phyloP scores from a whole-genome alignment of 768 basidiomycete genomes.

The Tricholoma bakamatsutake region DNA sequence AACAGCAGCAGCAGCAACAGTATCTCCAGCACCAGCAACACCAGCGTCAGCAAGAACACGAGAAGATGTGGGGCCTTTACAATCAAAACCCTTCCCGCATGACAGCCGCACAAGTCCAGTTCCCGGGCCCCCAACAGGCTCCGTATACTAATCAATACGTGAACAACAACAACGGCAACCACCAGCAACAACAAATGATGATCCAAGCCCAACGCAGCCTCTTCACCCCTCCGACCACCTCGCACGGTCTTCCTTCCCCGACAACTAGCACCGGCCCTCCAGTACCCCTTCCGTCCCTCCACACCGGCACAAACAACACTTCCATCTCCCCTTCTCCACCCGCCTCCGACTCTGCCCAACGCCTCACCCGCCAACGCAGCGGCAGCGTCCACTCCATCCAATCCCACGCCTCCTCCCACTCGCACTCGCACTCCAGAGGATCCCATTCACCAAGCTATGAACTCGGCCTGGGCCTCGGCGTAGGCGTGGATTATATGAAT shows the following conservation, averaged over 20 bases:
- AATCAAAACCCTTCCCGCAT: constrained; percentile 19
- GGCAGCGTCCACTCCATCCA: background rate
- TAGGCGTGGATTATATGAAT: background rate
- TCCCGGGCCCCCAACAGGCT: constrained; percentile 2
- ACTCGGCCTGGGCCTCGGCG: background rate
- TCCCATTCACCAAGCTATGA: background rate
- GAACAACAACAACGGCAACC: constrained; percentile 12
- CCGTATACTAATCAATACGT: constrained; percentile 4
- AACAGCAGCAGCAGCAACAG: constrained; percentile 10
- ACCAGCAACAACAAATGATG: constrained; percentile 17
- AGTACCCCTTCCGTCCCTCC: background rate
- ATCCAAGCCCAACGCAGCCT: constrained; percentile 28
- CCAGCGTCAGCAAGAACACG: constrained; percentile 10
- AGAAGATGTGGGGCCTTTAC: constrained; percentile 28
- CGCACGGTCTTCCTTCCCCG: constrained; percentile 29
- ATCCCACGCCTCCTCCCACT: background rate
- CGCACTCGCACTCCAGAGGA: background rate
- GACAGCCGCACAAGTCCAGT: constrained; percentile 14
- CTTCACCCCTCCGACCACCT: constrained; percentile 37
- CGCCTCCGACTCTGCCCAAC: background rate
- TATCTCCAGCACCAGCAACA: constrained; percentile 12
- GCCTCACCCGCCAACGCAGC: background rate
- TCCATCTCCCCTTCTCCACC: background rate
- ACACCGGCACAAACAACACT: background rate
- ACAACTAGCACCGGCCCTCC: background rate